phyloP scores from a whole-genome alignment of 805 yeast species.

The Lachancea sp. region DNA sequence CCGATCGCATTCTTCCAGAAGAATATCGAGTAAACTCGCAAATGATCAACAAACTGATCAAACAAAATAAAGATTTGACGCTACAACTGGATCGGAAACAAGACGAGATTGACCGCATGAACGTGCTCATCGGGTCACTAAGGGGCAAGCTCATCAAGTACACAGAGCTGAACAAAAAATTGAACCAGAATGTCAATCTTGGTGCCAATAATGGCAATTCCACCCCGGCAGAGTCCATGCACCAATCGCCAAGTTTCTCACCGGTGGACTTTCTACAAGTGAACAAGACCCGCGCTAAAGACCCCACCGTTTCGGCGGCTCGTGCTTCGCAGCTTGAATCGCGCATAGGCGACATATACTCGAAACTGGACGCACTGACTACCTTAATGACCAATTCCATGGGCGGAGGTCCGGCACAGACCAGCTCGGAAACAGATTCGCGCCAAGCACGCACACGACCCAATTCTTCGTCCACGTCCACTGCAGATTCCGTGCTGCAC shows the following conservation, averaged over 20 bases:
- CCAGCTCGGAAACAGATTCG: not conserved
- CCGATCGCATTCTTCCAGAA: slow-evolving; percentile 29
- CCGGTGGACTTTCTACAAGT: slow-evolving; percentile 7
- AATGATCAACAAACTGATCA: slow-evolving; percentile 34
- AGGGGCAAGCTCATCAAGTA: slow-evolving; percentile 34
- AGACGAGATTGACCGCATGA: slow-evolving; percentile 29
- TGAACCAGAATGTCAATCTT: slow-evolving; percentile 6
- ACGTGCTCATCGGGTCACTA: slow-evolving; percentile 29
- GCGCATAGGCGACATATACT: slow-evolving; percentile 15
- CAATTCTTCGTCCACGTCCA: slow-evolving; percentile 6
- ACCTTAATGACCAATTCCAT: slow-evolving; percentile 9
- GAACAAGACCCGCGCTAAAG: slow-evolving; percentile 2
- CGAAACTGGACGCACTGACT: slow-evolving; percentile 17
- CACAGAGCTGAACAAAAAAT: slow-evolving; percentile 27
- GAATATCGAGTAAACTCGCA: slow-evolving; percentile 33
- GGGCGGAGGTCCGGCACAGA: not conserved
- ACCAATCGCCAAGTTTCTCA: slow-evolving; percentile 1
- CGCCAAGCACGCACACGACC: not conserved
- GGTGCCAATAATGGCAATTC: not conserved
- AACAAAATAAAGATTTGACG: slow-evolving; percentile 33
- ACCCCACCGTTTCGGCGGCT: not conserved
- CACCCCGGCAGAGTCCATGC: not conserved
- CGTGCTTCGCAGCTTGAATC: slow-evolving; percentile 10
- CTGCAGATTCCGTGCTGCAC: slow-evolving; percentile 1
- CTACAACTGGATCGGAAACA: slow-evolving; percentile 28